These are phyloP conservation scores for Sporothrix sp. DNA, from an alignment of 2,329 filamentous ascomycete species.

Conservation along the genomic window DNA sequence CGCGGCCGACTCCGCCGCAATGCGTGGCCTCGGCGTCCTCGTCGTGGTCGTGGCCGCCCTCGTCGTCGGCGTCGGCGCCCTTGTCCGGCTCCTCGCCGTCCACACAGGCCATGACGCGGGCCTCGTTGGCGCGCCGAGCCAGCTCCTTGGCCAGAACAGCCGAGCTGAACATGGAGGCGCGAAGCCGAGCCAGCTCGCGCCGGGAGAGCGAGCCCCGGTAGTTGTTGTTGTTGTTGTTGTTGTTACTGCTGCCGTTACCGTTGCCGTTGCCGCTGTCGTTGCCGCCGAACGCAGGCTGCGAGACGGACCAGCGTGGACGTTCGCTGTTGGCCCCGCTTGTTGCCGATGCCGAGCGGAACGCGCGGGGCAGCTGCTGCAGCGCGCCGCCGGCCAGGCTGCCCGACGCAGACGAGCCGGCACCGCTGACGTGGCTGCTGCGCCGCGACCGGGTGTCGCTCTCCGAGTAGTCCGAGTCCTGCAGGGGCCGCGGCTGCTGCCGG, in stretches of 20 bases:
- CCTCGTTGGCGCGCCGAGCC: conserved; percentile 49
- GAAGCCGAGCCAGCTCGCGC: conserved; percentile 71
- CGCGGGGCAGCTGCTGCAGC: conserved; percentile 18
- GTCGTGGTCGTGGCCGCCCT: neutral
- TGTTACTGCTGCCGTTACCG: too few relatives aligned
- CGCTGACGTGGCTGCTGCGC: conserved; percentile 9
- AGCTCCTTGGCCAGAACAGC: conserved; percentile 89
- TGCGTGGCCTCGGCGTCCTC: neutral
- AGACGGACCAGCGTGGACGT: conserved; percentile 20
- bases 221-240: too few relatives aligned
- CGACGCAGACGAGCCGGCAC: neutral
- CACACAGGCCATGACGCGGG: conserved; percentile 26
- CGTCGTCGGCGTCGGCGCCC: conserved; percentile 19
- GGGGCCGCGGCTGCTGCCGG: conserved; percentile 13
- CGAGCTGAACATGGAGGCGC: conserved; percentile 66
- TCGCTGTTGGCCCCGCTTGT: conserved; percentile 24
- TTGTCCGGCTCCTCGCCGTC: neutral
- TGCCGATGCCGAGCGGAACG: neutral
- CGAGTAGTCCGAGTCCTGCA: conserved; percentile 9
- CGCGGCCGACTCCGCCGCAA: neutral
- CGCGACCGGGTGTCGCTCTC: conserved; percentile 12
- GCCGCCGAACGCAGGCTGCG: conserved; percentile 12
- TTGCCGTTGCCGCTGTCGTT: too few relatives aligned
- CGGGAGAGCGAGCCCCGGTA: conserved; percentile 24
- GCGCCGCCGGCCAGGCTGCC: neutral